phyloP scores from a whole-genome alignment of 352 stramenopile genomes.

The Phytophthora sp. region DNA sequence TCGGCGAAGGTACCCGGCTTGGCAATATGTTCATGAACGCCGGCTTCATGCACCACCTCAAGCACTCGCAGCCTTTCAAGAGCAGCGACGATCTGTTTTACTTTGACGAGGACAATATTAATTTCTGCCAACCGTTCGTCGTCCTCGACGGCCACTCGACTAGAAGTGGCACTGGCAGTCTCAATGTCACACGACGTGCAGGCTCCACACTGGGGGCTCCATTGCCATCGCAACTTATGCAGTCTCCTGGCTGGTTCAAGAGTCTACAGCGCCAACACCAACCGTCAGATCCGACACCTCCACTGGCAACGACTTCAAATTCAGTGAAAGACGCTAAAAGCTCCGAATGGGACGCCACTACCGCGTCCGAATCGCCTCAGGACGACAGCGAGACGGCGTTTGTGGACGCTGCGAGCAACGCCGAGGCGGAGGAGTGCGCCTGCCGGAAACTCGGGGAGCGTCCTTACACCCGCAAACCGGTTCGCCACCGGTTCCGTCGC shows the following conservation, averaged over 20 bases:
- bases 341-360: slow-evolving; percentile 25
- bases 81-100: slow-evolving; percentile 48
- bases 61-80: slow-evolving; percentile 52
- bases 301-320: slow-evolving; percentile 15
- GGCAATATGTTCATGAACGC: slow-evolving; percentile 69
- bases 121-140: slow-evolving; percentile 42
- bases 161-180: slow-evolving; percentile 14
- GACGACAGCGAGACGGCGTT: slow-evolving; percentile 29
- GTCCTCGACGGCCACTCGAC: slow-evolving; percentile 38
- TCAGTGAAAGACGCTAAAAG: slow-evolving; percentile 4
- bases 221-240: slow-evolving; percentile 39
- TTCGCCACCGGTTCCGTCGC: slow-evolving; percentile 37
- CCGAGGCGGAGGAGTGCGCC: slow-evolving; percentile 31
- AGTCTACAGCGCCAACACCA: slow-evolving; percentile 34
- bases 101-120: slow-evolving; percentile 54
- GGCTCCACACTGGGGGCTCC: slow-evolving; percentile 35
- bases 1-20: slow-evolving; percentile 49
- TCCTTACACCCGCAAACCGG: slow-evolving; percentile 29
- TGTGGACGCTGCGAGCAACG: slow-evolving; percentile 30
- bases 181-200: slow-evolving; percentile 13
- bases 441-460: slow-evolving; percentile 44
- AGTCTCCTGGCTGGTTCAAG: slow-evolving; percentile 42
- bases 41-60: slow-evolving; percentile 59
- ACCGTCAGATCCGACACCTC: slow-evolving; percentile 23
- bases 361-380: slow-evolving; percentile 15